Evolutionary conservation across 805 yeast genomes (phyloP).

Genomic region (Yarrowia phangngaensis): DNA sequence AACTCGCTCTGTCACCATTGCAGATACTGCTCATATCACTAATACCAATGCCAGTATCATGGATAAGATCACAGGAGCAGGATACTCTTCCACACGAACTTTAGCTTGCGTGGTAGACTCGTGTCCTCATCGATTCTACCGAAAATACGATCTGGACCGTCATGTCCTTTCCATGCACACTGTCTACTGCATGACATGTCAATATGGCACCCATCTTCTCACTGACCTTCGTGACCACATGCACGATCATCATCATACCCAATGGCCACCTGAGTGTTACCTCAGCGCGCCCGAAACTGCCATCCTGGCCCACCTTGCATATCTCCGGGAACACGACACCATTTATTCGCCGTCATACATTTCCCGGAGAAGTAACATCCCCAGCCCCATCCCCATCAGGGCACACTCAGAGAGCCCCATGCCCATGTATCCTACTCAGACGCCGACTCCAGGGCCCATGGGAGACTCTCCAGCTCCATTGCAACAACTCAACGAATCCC

Average conservation of each 20-base stretch:
- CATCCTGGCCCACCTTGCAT: conserved; percentile 9
- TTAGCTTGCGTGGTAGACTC: conserved; percentile 37
- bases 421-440: conserved; percentile 21
- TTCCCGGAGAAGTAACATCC: conserved; percentile 11
- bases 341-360: too few relatives aligned
- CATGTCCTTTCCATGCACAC: conserved; percentile 35
- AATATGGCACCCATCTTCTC: background rate
- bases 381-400: conserved; percentile 7
- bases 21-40: conserved; percentile 43
- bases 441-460: conserved; percentile 18
- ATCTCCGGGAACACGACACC: too few relatives aligned
- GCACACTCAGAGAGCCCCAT: conserved; percentile 19
- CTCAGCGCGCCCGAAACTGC: background rate
- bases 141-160: conserved; percentile 42
- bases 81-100: conserved; percentile 36
- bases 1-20: too few relatives aligned
- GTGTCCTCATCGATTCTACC: conserved; percentile 39
- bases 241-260: conserved; percentile 8
- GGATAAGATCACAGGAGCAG: conserved; percentile 40
- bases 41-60: conserved; percentile 36
- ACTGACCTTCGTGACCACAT: conserved; percentile 14
- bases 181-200: conserved; percentile 5
- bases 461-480: conserved; percentile 21
- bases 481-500: conserved; percentile 19
- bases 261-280: conserved; percentile 18